These are phyloP conservation scores for Chrysopogon serrulatus DNA, from an alignment of 176 grass and related monocot species.

Conservation along the genomic window DNA sequence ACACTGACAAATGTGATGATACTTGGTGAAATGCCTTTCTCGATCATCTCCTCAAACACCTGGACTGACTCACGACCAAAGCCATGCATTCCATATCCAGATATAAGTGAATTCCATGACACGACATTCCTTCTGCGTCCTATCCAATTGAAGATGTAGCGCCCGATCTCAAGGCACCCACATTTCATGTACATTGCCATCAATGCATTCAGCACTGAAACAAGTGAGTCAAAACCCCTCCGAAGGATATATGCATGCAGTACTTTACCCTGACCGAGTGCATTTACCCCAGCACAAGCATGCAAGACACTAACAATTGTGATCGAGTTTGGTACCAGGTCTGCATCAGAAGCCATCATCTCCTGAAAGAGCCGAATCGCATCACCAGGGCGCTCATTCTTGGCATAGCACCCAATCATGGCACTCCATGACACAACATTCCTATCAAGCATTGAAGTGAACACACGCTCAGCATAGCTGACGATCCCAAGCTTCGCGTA, in stretches of 20 bases:
- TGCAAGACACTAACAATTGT: slow-evolving; percentile 58
- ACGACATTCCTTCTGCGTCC: slow-evolving; percentile 50
- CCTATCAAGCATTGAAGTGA: slow-evolving; percentile 50
- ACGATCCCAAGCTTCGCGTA: slow-evolving; percentile 70
- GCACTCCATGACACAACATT: slow-evolving; percentile 91
- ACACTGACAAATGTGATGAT: slow-evolving; percentile 74
- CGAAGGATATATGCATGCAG: slow-evolving; percentile 62
- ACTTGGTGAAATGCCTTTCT: slow-evolving; percentile 45
- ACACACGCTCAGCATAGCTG: slow-evolving; percentile 43
- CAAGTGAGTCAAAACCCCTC: slow-evolving; percentile 47
- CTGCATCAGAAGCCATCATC: slow-evolving; percentile 54
- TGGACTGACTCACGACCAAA: slow-evolving; percentile 47
- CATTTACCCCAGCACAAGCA: slow-evolving; percentile 52
- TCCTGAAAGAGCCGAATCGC: slow-evolving; percentile 65
- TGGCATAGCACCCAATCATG: slow-evolving; percentile 82
- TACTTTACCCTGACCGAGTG: slow-evolving; percentile 50
- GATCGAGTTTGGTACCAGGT: slow-evolving; percentile 51
- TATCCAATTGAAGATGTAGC: slow-evolving; percentile 44
- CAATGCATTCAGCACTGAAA: slow-evolving; percentile 56
- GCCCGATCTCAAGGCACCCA: slow-evolving; percentile 41
- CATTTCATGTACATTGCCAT: slow-evolving; percentile 83
- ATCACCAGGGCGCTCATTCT: slow-evolving; percentile 73
- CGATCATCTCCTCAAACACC: slow-evolving; percentile 54
- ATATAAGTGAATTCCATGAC: slow-evolving; percentile 75
- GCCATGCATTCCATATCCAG: slow-evolving; percentile 62